A percentile compares a stretch with the other conserved stretches of the same genome.
These are phyloP conservation scores for Zasmidium angulare DNA, from an alignment of 2,329 filamentous ascomycete genomes.

Conservation along the genomic window DNA sequence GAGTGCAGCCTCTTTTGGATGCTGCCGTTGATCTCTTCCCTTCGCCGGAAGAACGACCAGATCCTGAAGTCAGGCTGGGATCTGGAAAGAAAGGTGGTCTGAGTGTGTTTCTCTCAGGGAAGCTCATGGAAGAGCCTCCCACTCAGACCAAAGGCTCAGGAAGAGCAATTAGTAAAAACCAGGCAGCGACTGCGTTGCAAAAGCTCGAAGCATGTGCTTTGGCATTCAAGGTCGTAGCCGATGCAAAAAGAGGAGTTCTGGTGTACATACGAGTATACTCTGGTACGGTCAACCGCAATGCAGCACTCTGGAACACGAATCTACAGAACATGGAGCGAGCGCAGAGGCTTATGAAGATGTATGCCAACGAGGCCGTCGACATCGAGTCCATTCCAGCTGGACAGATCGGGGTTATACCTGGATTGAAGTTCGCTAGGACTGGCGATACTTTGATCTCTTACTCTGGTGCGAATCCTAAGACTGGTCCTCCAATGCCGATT, in stretches of 20 bases:
- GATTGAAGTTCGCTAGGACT: conserved; percentile 86
- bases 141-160: conserved; percentile 37
- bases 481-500: conserved; percentile 66
- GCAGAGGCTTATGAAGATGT: conserved; percentile 82
- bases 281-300: conserved; percentile 72
- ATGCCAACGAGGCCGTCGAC: conserved; percentile 82
- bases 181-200: conserved; percentile 41
- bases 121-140: conserved; percentile 22
- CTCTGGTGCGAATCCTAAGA: conserved; percentile 59
- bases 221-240: conserved; percentile 92
- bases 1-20: conserved; percentile 87
- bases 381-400: conserved; percentile 77
- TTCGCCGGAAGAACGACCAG: conserved; percentile 74
- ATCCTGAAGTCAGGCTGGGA: conserved; percentile 72
- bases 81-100: conserved; percentile 52
- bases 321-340: conserved; percentile 76
- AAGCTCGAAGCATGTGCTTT: conserved; percentile 70
- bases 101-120: conserved; percentile 43
- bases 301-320: conserved; percentile 82
- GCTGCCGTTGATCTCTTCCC: conserved; percentile 86
- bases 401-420: conserved; percentile 91
- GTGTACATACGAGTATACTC: conserved; percentile 93
- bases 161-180: conserved; percentile 43
- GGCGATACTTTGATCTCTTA: conserved; percentile 88
- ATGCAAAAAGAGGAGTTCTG: conserved; percentile 79